These are phyloP conservation scores for Castanopsis chinensis DNA, from an alignment of 306 rosid genomes.

Conservation along the genomic window DNA sequence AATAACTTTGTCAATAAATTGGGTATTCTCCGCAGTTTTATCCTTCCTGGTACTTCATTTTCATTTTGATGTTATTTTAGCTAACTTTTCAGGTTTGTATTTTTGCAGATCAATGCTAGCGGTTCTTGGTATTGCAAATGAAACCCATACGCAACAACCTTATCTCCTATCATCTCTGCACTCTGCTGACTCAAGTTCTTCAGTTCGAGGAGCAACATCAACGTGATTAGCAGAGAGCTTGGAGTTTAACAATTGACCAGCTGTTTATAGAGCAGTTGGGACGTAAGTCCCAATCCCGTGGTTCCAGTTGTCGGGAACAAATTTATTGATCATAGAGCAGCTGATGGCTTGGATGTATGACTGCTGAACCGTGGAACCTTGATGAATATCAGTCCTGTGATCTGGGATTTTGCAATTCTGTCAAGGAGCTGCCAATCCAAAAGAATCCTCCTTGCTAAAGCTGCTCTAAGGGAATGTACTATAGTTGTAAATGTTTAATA, in stretches of 20 bases:
- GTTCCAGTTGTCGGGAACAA: constrained; percentile 14
- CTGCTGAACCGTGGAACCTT: constrained; percentile 19
- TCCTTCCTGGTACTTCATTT: background rate
- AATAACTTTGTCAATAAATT: background rate
- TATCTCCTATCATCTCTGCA: constrained; percentile 44
- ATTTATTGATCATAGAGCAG: background rate
- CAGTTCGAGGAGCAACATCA: constrained; percentile 65
- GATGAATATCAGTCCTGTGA: constrained; percentile 3
- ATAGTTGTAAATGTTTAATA: constrained; percentile 21
- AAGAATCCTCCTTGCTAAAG: constrained; percentile 21
- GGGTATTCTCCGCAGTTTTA: background rate
- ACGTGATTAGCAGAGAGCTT: constrained; percentile 34
- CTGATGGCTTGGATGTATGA: constrained; percentile 21
- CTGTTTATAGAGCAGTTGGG: constrained; percentile 19
- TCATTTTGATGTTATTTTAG: background rate
- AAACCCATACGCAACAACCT: constrained; percentile 52
- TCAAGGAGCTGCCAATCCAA: constrained; percentile 7
- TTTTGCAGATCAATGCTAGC: constrained; percentile 63
- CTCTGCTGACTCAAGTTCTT: constrained; percentile 59
- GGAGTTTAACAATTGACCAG: constrained; percentile 16
- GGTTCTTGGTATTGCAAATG: constrained; percentile 70
- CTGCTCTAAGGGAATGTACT: constrained; percentile 33
- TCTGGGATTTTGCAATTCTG: background rate
- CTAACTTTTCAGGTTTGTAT: constrained; percentile 12
- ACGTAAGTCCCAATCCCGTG: constrained; percentile 19